phyloP scores from a whole-genome alignment of 2,329 filamentous ascomycete species.

The Chlorencoelia australis region DNA sequence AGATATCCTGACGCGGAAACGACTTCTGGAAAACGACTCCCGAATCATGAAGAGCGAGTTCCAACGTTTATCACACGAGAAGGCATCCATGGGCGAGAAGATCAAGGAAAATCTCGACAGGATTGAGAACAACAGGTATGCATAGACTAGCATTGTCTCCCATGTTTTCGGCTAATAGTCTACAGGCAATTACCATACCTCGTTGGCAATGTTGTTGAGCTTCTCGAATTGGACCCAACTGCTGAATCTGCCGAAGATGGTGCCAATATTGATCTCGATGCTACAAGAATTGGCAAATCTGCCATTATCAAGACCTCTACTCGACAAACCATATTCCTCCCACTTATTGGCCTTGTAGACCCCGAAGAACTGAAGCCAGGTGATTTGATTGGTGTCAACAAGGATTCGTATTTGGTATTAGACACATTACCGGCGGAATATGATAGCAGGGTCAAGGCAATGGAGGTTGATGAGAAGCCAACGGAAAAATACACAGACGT shows the following conservation, averaged over 20 bases:
- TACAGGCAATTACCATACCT: conserved; percentile 90
- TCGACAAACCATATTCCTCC: conserved; percentile 95
- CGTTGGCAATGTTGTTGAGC: conserved; percentile 95
- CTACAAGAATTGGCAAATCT: conserved; percentile 92
- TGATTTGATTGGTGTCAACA: conserved; percentile 96
- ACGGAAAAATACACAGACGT: conserved; percentile 99
- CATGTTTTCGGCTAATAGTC: conserved; percentile 9
- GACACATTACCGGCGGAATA: conserved; percentile 97
- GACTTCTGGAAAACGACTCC: conserved; percentile 92
- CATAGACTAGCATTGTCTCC: conserved; percentile 5
- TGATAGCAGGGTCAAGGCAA: conserved; percentile 96
- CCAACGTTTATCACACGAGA: conserved; percentile 89
- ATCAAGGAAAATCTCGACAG: conserved; percentile 99
- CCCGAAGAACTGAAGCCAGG: conserved; percentile 90
- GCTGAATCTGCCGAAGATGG: conserved; percentile 95
- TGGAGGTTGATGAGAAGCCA: conserved; percentile 99
- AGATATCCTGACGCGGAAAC: conserved; percentile 84
- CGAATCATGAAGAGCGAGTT: conserved; percentile 98
- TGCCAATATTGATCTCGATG: conserved; percentile 96
- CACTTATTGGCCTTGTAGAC: conserved; percentile 92
- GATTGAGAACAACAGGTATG: conserved; percentile 95
- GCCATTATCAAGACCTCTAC: conserved; percentile 99
- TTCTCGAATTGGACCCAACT: conserved; percentile 91
- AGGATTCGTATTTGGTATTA: conserved; percentile 94
- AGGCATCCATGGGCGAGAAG: conserved; percentile 92